Percentiles rank a stretch among this genome's conserved stretches.
These are phyloP conservation scores for Monilinia fructigena DNA, from an alignment of 2,329 filamentous ascomycete genomes.

Conservation along the genomic window DNA sequence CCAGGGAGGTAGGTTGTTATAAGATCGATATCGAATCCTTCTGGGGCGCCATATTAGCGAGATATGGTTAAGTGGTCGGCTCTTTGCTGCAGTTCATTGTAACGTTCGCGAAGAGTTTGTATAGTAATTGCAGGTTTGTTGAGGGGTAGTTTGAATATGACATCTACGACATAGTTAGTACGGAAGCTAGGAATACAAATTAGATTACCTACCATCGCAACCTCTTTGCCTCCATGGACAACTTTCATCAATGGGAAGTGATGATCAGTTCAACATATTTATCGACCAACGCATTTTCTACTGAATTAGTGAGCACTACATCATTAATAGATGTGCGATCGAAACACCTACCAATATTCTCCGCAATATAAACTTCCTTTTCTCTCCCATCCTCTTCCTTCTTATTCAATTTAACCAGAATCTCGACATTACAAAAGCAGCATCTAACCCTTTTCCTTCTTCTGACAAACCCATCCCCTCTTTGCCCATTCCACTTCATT, in stretches of 20 bases:
- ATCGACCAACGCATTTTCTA: conserved; percentile 66
- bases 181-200: conserved; percentile 36
- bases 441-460: conserved; percentile 81
- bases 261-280: conserved; percentile 73
- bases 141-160: conserved; percentile 61
- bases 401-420: conserved; percentile 74
- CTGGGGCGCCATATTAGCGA: conserved; percentile 58
- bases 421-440: conserved; percentile 77
- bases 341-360: conserved; percentile 55
- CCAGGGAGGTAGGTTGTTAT: conserved; percentile 51
- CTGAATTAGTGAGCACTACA: conserved; percentile 32
- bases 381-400: conserved; percentile 58
- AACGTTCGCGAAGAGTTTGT: conserved; percentile 58
- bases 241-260: conserved; percentile 69
- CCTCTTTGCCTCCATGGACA: conserved; percentile 85
- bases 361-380: conserved; percentile 52
- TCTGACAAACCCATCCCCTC: conserved; percentile 83
- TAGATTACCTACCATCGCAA: conserved; percentile 67
- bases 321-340: conserved; percentile 23
- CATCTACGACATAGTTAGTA: conserved; percentile 46
- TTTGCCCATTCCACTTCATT: conserved; percentile 95
- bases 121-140: conserved; percentile 61
- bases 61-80: conserved; percentile 57
- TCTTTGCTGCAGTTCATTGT: conserved; percentile 59
- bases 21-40: conserved; percentile 51